Evolutionary conservation across 179 eudicot genomes (phyloP).

Genomic region (Drosera spatulata): DNA sequence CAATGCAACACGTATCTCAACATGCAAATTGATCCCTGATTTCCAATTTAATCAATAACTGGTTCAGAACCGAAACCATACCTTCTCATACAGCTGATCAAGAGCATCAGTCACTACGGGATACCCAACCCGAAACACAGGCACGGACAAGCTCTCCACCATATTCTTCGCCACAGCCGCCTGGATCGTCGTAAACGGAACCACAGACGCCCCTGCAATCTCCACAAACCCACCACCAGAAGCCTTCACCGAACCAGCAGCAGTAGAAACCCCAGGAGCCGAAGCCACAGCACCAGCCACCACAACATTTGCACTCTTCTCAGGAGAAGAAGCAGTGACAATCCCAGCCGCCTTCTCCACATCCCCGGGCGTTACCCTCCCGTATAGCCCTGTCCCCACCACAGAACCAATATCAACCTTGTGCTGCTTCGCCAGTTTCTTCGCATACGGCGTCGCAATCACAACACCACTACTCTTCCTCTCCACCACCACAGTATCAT

Average conservation of each 20-base stretch:
- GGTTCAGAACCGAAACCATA: constrained; percentile 6
- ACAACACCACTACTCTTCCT: constrained; percentile 10
- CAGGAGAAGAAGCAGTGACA: constrained; percentile 19
- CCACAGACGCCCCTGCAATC: constrained; percentile 72
- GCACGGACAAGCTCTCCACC: constrained; percentile 87
- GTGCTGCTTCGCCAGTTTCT: constrained; percentile 95
- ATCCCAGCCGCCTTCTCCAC: constrained; percentile 93
- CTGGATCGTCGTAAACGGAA: constrained; percentile 91
- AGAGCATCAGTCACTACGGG: constrained; percentile 83
- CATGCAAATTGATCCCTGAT: no score
- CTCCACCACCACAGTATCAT: no score
- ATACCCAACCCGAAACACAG: constrained; percentile 88
- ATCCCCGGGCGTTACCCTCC: constrained; percentile 83
- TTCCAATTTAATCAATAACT: neutral
- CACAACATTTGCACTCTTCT: neutral
- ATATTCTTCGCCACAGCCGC: constrained; percentile 84
- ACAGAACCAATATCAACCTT: constrained; percentile 60
- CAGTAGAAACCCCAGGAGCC: constrained; percentile 12
- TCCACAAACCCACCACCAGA: constrained; percentile 31
- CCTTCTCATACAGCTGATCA: constrained; percentile 88
- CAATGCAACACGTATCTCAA: no score
- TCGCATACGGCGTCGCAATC: constrained; percentile 71
- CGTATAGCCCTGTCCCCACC: constrained; percentile 75
- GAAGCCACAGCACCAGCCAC: constrained; percentile 13
- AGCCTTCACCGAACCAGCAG: constrained; percentile 4